These are phyloP conservation scores for Pseudogymnoascus sp. DNA, from an alignment of 2,329 filamentous ascomycete species.

Conservation along the genomic window DNA sequence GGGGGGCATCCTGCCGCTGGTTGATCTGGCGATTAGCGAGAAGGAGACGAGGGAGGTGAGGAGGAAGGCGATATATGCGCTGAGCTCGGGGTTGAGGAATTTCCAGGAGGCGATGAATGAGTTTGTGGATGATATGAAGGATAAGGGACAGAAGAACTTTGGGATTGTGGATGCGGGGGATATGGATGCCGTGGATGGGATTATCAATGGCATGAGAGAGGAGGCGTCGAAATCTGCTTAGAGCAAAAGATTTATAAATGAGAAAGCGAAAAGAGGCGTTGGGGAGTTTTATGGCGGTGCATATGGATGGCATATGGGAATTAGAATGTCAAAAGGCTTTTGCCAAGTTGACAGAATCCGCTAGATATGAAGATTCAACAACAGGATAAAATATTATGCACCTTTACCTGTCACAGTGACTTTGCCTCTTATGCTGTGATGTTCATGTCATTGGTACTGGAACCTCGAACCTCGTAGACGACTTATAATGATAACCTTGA, in stretches of 20 bases:
- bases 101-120: slow-evolving; percentile 75
- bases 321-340: background rate
- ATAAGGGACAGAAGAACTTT: slow-evolving; percentile 44
- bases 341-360: background rate
- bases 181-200: slow-evolving; percentile 75
- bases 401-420: background rate
- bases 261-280: slow-evolving; percentile 1
- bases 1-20: slow-evolving; percentile 62
- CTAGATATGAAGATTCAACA: background rate
- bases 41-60: slow-evolving; percentile 56
- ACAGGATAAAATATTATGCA: background rate
- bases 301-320: slow-evolving; percentile 1
- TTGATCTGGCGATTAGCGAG: slow-evolving; percentile 52
- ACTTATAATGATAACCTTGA: background rate
- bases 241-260: background rate
- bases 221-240: slow-evolving; percentile 27
- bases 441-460: background rate
- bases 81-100: slow-evolving; percentile 80
- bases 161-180: slow-evolving; percentile 67
- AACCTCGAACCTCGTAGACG: background rate
- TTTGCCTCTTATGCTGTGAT: background rate
- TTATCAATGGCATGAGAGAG: slow-evolving; percentile 60
- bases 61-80: slow-evolving; percentile 80
- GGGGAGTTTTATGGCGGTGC: background rate
- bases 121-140: slow-evolving; percentile 52